Base-by-base conservation (phyloP, 352 stramenopile species). In the Phytophthora citrophthora region DNA sequence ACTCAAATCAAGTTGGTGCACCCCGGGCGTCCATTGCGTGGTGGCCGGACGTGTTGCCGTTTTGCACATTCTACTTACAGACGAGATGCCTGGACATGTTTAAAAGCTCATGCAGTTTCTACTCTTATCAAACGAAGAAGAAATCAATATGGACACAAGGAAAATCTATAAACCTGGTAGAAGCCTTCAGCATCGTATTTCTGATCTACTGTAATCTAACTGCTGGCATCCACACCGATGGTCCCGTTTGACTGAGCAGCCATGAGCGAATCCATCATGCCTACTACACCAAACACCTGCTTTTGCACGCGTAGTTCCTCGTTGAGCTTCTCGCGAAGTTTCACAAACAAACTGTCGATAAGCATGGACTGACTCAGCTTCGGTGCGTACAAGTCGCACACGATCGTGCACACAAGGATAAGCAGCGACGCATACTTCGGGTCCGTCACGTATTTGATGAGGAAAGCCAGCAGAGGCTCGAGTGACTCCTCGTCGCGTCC, bases 371-470 rank as follows among this genome's bases (percentile, higher is more conserved):
- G 86, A 46, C 95, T 97, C 15, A 97, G 73, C 55, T 97, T 94
- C n/a, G 81, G 79, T 29, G 83, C 88, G 81, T 98, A 99, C 43
- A 98, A 84, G 72, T 98, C 91, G 56, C 95, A 93, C 29, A 99
- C 79, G 49, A 92, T 89, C 64, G 96, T 90, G 67, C 92, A 97
- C 29, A 99, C 93, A 36, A 93, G 88, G 39, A 98, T 86, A 15
- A 99, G 82, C 38, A 98, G 68, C 26, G 81, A 79, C 20, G 92
- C 85, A 80, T 98, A 99, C 72, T 97, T 94, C 18, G 96, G 95
- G 74, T 98, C 88, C 44, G 94, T 93, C 55, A 99, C 91, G 72
- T 98, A 98, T 74, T 96, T 95, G 67, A 97, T 96, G 27, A 97
- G 84, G 71, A 98, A 99, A 57, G 95, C 93, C 24, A 99, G 76